These are phyloP conservation scores for Carex kokanica DNA, from an alignment of 176 grass and related monocot species.

Conservation along the genomic window DNA sequence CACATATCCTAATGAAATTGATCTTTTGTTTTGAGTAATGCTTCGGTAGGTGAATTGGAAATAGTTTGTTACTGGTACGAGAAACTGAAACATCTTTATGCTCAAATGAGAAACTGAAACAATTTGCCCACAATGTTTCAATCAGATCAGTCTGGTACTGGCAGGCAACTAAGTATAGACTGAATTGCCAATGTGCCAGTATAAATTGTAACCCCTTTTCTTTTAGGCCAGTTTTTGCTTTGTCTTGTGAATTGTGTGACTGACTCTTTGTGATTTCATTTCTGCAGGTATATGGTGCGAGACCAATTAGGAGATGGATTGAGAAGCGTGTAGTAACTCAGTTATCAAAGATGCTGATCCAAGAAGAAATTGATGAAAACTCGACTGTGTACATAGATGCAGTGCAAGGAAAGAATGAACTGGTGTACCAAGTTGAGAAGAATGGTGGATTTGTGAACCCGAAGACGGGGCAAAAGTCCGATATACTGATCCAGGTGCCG, in stretches of 20 bases:
- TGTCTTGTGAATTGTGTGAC: background rate
- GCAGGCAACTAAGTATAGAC: background rate
- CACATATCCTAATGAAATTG: background rate
- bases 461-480: slow-evolving; percentile 54
- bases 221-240: background rate
- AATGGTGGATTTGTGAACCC: slow-evolving; percentile 70
- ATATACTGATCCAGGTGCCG: slow-evolving; percentile 75
- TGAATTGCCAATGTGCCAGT: background rate
- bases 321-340: slow-evolving; percentile 83
- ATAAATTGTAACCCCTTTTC: background rate
- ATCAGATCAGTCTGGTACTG: background rate
- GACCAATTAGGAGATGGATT: slow-evolving; percentile 80
- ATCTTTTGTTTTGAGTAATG: background rate
- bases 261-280: background rate
- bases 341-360: slow-evolving; percentile 84
- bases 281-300: slow-evolving; percentile 58
- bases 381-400: slow-evolving; percentile 66
- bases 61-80: background rate
- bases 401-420: slow-evolving; percentile 39
- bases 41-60: background rate
- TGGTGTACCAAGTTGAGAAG: slow-evolving; percentile 53
- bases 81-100: background rate
- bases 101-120: background rate
- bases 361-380: slow-evolving; percentile 84
- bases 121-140: background rate